These are phyloP conservation scores for Hydnomerulius pinastri DNA, from an alignment of 768 basidiomycete species.

Conservation along the genomic window DNA sequence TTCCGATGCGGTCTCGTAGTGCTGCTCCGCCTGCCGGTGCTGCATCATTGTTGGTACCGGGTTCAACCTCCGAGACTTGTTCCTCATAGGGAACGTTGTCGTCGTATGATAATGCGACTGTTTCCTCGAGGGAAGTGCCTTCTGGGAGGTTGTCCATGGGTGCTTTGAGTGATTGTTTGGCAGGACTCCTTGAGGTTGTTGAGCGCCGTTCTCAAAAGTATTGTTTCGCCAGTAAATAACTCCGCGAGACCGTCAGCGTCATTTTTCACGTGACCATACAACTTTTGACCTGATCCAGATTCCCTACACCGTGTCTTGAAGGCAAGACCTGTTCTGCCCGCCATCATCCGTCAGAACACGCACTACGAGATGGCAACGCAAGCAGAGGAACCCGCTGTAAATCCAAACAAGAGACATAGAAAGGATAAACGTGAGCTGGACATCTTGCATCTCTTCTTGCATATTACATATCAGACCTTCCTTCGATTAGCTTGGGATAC, in stretches of 20 bases:
- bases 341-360: not conserved
- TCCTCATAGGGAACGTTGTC: conserved; percentile 58
- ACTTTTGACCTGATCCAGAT: not conserved
- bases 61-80: conserved; percentile 41
- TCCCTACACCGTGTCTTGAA: no score
- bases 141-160: conserved; percentile 54
- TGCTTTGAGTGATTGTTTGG: no score
- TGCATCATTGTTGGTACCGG: conserved; percentile 31
- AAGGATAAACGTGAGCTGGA: conserved; percentile 88
- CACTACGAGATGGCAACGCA: conserved; percentile 22
- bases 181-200: conserved; percentile 8
- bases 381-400: conserved; percentile 45
- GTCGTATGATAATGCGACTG: conserved; percentile 50
- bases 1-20: conserved; percentile 70
- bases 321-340: no score
- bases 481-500: conserved; percentile 88
- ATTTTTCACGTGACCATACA: conserved; percentile 18
- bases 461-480: conserved; percentile 16
- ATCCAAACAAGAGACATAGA: conserved; percentile 86
- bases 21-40: conserved; percentile 22
- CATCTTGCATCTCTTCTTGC: not conserved
- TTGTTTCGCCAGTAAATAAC: no score
- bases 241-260: not conserved
- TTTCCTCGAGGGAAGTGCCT: conserved; percentile 32
- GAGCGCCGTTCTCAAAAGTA: no score